Percentiles rank a stretch among this genome's conserved stretches.
Conservation (phyloP, 805 yeast genomes). For the Millerozyma miso region DNA sequence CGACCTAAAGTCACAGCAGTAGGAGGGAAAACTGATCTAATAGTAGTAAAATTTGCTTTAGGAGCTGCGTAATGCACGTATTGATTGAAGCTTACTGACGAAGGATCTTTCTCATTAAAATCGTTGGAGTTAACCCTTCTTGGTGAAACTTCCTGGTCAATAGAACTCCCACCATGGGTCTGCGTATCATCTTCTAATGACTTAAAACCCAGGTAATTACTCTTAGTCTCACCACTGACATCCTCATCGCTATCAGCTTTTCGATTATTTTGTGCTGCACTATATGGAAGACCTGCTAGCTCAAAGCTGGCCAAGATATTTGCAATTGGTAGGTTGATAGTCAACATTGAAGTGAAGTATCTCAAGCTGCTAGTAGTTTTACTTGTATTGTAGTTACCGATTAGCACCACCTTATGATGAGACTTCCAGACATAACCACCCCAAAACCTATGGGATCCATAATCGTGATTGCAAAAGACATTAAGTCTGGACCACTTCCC, state of each 20-base stretch:
- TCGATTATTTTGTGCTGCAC: conserved; percentile 11
- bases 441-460: conserved; percentile 58
- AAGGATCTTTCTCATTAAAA: conserved; percentile 17
- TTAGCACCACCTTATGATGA: conserved; percentile 63
- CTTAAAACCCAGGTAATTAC: conserved; percentile 4
- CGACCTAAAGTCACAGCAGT: conserved; percentile 76
- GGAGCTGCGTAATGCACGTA: conserved; percentile 78
- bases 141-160: conserved; percentile 2
- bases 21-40: conserved; percentile 68
- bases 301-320: conserved; percentile 45
- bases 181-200: conserved; percentile 8
- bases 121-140: conserved; percentile 9
- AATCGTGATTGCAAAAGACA: conserved; percentile 47
- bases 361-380: conserved; percentile 44
- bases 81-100: conserved; percentile 51
- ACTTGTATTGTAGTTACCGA: conserved; percentile 51
- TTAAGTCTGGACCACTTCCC: conserved; percentile 64
- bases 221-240: conserved; percentile 9
- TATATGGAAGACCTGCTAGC: conserved; percentile 19
- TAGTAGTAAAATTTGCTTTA: conserved; percentile 58
- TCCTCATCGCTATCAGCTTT: conserved; percentile 8
- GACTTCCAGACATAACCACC: conserved; percentile 72
- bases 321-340: conserved; percentile 53
- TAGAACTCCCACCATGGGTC: not conserved
- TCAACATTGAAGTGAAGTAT: conserved; percentile 44